Base-by-base conservation (phyloP, 768 basidiomycete genomes). In the Tephrocybe sp. region DNA sequence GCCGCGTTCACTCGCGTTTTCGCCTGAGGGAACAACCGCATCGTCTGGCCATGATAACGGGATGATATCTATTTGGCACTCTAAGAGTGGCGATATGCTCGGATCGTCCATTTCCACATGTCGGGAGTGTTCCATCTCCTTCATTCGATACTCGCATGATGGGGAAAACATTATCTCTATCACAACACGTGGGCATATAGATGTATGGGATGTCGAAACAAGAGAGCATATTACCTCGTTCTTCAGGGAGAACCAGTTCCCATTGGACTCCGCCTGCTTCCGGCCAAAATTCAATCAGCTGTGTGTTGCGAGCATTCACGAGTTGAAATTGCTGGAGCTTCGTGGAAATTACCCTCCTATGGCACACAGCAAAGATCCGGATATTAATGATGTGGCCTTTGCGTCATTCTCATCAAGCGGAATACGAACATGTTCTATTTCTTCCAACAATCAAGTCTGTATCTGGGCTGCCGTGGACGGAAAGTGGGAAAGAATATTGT, bases 151-250 rank as follows among this genome's bases (percentile, higher is more conserved):
- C 22, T 44, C 28, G 31, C n/a, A 22, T 13, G n/a, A 44, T 25
- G 32, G 31, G 4, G 31, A 32, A 32, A 25, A 13, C 6, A 15
- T 44, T 15, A 25, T 44, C 8, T 44, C 44, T 22, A 21, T 31
- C 5, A 44, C 44, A 11, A 11, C 15, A 7, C 15, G 8, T 12
- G 44, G 44, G 15, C 24, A 9, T 15, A 9, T 44, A 35, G 31
- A 34, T n/a, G n/a, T 44, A 15, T 44, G 44, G 44, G 31, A 44
- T 9, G 24, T 44, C 8, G 44, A 35, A 35, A 44, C 19, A 34
- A 44, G 32, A 13, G 19, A 21, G 25, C 11, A 8, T 4, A 18
- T 44, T 3, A 19, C 13, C 5, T 32, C 31, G 8, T n/a, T 5
- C 12, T 15, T 9, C 11, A 25, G 15, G 8, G 44, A 34, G 5